Base-by-base conservation (phyloP, 2,329 filamentous ascomycete species). In the Hypoxylon sp. region DNA sequence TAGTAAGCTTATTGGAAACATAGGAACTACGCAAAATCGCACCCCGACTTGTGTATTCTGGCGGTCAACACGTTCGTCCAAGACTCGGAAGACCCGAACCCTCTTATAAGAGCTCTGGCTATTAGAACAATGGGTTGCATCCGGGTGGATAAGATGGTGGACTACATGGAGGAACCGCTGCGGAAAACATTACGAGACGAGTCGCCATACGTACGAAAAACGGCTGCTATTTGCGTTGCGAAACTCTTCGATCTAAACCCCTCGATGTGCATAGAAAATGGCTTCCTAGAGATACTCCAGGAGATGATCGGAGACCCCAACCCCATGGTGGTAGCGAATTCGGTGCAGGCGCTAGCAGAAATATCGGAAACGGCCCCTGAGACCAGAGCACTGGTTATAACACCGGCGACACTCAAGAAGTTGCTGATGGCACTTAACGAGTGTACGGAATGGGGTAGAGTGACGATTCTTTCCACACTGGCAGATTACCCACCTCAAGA, bases 111-210 rank as follows among this genome's bases (percentile, higher is more conserved):
- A 85, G 96, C 96, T 56, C 87, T 99, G 57, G 96, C 96, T 61
- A 97, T 99, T 80, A 89, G 96, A 76, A 99, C 96, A 35, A 99
- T 99, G 96, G 96, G 96, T 44, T 98, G 96, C 78, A 98, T 99
- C 76, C 87, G 96, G 63, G 96, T 99, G 62, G 96, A 98, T 75
- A 99, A 99, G 82, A 99, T 99, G 94, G 94, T 98, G 72, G 96
- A 99, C 79, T 99, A 99, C 81, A 98, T 99, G 95, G 96, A 98
- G 81, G 96, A 99, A 78, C 96, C 96, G 13, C 83, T 99, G 70
- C 89, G 96, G 75, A 99, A 99, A 84, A 99, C 96, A 11, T 85
- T 99, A 73, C 90, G 94, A 81, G 96, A 99, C 82, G 96, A 99
- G 82, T 98, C 95, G 54, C 96, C 96, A 0, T 99, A 99, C 81